Percentiles rank a stretch among this genome's conserved stretches.
Conservation (phyloP, 495 filamentous ascomycete genomes). For the Opeltia flavorubescens region DNA sequence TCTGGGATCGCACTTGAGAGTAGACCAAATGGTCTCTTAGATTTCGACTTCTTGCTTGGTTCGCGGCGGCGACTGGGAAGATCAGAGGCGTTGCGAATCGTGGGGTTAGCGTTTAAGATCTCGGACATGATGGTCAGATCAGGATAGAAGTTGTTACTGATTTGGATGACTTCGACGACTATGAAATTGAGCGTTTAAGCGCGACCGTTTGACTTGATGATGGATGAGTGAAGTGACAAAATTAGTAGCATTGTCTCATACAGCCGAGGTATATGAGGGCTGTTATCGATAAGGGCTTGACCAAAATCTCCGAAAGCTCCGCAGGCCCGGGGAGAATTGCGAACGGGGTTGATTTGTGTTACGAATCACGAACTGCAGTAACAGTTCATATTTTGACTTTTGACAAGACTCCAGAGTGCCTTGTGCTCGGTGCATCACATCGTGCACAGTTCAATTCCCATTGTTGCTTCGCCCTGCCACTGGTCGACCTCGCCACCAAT, state of each 20-base stretch:
- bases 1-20: slow-evolving; percentile 29
- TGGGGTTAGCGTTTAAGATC: slow-evolving; percentile 86
- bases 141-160: not conserved
- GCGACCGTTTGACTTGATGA: not conserved
- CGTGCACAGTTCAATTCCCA: no score
- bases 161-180: not conserved
- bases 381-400: no score
- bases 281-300: not conserved
- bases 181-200: not conserved
- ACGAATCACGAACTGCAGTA: no score
- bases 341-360: no score
- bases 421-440: no score
- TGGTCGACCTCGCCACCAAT: no score
- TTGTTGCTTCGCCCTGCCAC: no score
- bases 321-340: no score
- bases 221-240: not conserved
- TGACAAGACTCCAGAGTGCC: no score
- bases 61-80: slow-evolving; percentile 65
- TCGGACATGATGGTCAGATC: slow-evolving; percentile 23
- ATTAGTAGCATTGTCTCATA: no score
- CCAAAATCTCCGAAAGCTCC: no score
- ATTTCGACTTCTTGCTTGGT: slow-evolving; percentile 19
- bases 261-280: not conserved
- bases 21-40: slow-evolving; percentile 32
- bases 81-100: slow-evolving; percentile 77